A percentile compares a stretch with the other conserved stretches of the same genome.
phyloP scores from a whole-genome alignment of 1,139 yeast genomes.

The Blastobotrys apis region DNA sequence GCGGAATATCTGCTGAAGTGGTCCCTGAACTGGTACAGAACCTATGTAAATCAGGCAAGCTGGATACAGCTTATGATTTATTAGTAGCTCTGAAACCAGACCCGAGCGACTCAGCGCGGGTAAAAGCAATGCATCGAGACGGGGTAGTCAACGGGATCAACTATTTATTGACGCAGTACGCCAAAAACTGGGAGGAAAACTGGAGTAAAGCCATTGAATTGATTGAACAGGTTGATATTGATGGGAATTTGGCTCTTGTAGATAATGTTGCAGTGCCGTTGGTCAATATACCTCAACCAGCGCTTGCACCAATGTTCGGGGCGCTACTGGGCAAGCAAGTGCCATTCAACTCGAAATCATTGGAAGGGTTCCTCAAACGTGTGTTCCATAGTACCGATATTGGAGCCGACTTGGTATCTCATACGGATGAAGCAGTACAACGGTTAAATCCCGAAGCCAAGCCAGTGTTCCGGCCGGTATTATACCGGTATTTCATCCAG shows the following conservation, averaged over 20 bases:
- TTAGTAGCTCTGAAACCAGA: no score
- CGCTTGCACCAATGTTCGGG: conserved; percentile 15
- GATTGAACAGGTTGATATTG: no score
- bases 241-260: not conserved
- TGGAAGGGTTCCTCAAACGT: conserved; percentile 13
- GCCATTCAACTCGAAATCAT: conserved; percentile 14
- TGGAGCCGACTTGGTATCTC: conserved; percentile 20
- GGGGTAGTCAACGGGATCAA: conserved; percentile 19
- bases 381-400: conserved; percentile 21
- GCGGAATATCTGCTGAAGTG: no score
- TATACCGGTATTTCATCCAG: conserved; percentile 19
- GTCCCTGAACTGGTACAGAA: not conserved
- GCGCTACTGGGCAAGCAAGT: conserved; percentile 21
- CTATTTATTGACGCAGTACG: conserved; percentile 14
- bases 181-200: no score
- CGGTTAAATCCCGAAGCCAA: conserved; percentile 4
- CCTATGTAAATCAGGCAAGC: not conserved
- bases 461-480: conserved; percentile 15
- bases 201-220: no score
- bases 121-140: conserved; percentile 6
- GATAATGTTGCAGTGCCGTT: not conserved
- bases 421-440: conserved; percentile 20
- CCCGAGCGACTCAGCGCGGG: not conserved
- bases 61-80: not conserved
- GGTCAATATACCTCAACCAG: not conserved